A percentile compares a stretch with the other conserved stretches of the same genome.
These are phyloP conservation scores for Fusarium udum DNA, from an alignment of 2,329 filamentous ascomycete species.

Conservation along the genomic window DNA sequence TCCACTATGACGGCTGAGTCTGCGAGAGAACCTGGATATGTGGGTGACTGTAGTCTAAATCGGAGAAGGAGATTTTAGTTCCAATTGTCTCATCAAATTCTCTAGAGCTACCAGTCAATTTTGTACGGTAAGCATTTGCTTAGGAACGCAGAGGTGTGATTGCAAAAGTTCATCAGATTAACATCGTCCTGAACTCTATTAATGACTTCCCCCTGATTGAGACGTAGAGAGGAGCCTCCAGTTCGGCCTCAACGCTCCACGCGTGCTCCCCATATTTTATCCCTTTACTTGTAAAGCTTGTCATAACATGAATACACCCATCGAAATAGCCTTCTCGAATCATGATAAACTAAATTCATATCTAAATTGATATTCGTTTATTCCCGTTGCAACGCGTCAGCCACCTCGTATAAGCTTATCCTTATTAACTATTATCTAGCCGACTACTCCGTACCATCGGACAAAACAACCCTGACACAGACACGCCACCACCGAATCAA, in stretches of 20 bases:
- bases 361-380: not conserved
- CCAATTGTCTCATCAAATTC: not conserved
- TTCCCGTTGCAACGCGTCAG: conserved; percentile 8
- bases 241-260: conserved; percentile 13
- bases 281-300: conserved; percentile 5
- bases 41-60: not conserved
- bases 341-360: not conserved
- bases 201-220: not conserved
- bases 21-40: not conserved
- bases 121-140: not conserved
- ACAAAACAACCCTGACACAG: conserved; percentile 19
- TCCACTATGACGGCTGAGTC: conserved; percentile 17
- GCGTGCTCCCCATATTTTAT: conserved; percentile 30
- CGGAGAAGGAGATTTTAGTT: not conserved
- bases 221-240: not conserved
- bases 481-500: conserved; percentile 30
- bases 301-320: not conserved
- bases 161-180: not conserved
- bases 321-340: not conserved
- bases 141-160: not conserved
- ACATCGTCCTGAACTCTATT: not conserved
- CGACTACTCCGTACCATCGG: conserved; percentile 8
- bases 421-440: not conserved
- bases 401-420: conserved; percentile 10
- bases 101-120: not conserved